phyloP scores from a whole-genome alignment of 352 stramenopile species.

The Phytophthora kernoviae region DNA sequence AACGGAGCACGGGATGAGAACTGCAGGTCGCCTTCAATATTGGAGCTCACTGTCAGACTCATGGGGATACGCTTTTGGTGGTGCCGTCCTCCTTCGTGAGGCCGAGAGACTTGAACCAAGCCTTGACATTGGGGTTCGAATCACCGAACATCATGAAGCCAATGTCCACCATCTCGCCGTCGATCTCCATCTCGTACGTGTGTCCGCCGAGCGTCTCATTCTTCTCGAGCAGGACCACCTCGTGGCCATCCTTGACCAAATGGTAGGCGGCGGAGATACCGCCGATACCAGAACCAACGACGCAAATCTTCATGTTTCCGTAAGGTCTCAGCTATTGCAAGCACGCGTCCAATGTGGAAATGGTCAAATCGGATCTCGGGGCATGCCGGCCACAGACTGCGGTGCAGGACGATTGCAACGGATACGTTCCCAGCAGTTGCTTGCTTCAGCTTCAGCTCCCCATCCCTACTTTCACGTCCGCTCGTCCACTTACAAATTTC shows the following conservation, averaged over 20 bases:
- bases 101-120: slow-evolving; percentile 76
- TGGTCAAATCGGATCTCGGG: slow-evolving; percentile 13
- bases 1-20: slow-evolving; percentile 77
- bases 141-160: slow-evolving; percentile 86
- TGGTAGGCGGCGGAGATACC: slow-evolving; percentile 76
- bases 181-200: slow-evolving; percentile 80
- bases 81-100: slow-evolving; percentile 72
- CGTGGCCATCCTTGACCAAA: slow-evolving; percentile 70
- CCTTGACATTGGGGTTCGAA: slow-evolving; percentile 85
- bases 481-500: slow-evolving; percentile 36
- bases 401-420: slow-evolving; percentile 13
- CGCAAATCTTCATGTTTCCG: slow-evolving; percentile 70
- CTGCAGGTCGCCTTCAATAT: slow-evolving; percentile 66
- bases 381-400: slow-evolving; percentile 6
- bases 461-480: slow-evolving; percentile 21
- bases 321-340: slow-evolving; percentile 21
- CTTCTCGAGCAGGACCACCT: slow-evolving; percentile 72
- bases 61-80: slow-evolving; percentile 80
- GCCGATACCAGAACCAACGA: slow-evolving; percentile 73
- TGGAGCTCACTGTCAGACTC: slow-evolving; percentile 74
- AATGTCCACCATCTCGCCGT: slow-evolving; percentile 69
- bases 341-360: slow-evolving; percentile 28
- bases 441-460: slow-evolving; percentile 22
- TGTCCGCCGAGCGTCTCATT: slow-evolving; percentile 70
- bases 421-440: slow-evolving; percentile 21